Evolutionary conservation across 176 grass and related monocot species (phyloP).

Genomic region (Aegilops bicornis): DNA sequence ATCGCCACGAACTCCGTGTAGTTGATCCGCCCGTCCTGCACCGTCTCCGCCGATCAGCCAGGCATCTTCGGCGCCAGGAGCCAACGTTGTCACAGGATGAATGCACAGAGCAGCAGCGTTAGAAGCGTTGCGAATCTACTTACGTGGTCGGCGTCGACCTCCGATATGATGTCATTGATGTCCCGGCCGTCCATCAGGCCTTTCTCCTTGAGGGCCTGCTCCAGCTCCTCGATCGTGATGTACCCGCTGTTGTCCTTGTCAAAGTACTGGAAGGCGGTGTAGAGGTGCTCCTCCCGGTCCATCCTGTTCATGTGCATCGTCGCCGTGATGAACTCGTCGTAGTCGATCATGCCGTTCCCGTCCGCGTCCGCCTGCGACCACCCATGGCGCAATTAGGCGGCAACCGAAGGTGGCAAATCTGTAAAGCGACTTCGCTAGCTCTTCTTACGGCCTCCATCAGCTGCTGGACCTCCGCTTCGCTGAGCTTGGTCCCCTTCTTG

Average conservation of each 20-base stretch:
- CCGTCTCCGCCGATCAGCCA: background rate
- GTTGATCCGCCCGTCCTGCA: constrained; percentile 84
- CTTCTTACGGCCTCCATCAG: constrained; percentile 74
- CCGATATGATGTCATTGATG: constrained; percentile 78
- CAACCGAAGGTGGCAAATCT: background rate
- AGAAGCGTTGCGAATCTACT: background rate
- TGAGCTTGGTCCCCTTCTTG: constrained; percentile 81
- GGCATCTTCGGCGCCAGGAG: background rate
- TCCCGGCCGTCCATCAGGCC: constrained; percentile 74
- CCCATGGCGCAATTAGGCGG: accelerated
- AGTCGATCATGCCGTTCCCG: constrained; percentile 80
- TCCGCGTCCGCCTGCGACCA: constrained; percentile 66
- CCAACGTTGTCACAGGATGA: background rate
- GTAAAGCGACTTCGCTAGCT: background rate
- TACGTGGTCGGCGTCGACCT: constrained; percentile 79
- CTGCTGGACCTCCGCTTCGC: constrained; percentile 67
- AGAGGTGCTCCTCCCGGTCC: constrained; percentile 81
- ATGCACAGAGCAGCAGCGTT: background rate
- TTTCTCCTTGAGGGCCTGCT: constrained; percentile 73
- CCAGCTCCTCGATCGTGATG: constrained; percentile 85
- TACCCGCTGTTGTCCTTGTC: constrained; percentile 92
- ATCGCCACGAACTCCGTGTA: constrained; percentile 80
- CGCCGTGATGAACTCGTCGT: constrained; percentile 91
- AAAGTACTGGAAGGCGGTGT: constrained; percentile 83
- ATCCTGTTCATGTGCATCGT: constrained; percentile 92